Percentiles rank a stretch among this genome's conserved stretches.
phyloP scores from a whole-genome alignment of 305 asterid genomes.

The Coffea humblotiana region DNA sequence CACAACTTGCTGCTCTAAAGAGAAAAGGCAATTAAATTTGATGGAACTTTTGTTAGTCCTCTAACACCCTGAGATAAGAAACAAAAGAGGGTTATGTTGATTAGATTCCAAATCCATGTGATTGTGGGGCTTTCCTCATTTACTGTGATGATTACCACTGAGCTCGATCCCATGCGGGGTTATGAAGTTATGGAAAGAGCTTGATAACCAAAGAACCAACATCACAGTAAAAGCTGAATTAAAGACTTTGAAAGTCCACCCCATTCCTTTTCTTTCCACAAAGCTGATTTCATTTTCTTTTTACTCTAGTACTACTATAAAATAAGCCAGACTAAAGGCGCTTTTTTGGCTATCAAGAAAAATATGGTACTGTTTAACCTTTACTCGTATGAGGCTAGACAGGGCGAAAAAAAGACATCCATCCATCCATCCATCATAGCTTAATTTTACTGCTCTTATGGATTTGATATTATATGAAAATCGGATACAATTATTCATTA shows the following conservation, averaged over 20 bases:
- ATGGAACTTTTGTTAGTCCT: background rate
- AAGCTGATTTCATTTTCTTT: background rate
- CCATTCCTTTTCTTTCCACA: background rate
- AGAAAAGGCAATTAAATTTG: background rate
- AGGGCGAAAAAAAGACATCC: too few species aligned
- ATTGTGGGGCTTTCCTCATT: constrained; percentile 18
- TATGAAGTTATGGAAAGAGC: constrained; percentile 12
- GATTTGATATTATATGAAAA: too few species aligned
- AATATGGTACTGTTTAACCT: too few species aligned
- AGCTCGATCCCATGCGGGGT: constrained; percentile 20
- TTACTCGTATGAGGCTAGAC: too few species aligned
- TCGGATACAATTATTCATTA: too few species aligned
- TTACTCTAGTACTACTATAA: background rate
- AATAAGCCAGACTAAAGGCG: background rate
- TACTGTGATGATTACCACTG: constrained; percentile 22
- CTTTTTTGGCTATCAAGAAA: background rate
- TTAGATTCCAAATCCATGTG: constrained; percentile 29
- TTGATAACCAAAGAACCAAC: constrained; percentile 6
- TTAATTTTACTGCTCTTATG: too few species aligned
- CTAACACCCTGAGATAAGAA: background rate
- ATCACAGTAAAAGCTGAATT: background rate
- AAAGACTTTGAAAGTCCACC: background rate
- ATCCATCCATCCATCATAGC: too few species aligned
- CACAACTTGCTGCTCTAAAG: background rate
- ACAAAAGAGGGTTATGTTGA: constrained; percentile 1